Evolutionary conservation across 768 basidiomycete genomes (phyloP), one percentile per base, ranked within the genome.

Genomic region (Cystobasidium onofrii): DNA sequence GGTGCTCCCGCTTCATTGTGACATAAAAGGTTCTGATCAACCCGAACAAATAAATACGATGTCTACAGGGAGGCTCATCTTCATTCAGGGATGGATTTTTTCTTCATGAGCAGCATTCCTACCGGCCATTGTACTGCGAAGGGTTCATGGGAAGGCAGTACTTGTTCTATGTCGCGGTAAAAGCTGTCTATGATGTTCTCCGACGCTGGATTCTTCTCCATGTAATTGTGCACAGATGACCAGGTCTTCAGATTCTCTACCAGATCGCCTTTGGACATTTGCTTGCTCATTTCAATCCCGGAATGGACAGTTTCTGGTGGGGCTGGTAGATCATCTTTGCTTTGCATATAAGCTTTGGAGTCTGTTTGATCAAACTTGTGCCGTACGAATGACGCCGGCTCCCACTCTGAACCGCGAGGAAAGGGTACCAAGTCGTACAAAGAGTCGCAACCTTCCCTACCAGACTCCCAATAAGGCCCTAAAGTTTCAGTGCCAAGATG

Each of bases 21-120:
- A n/a, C n/a, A n/a, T n/a, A n/a, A n/a, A 36, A 75, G 70, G 71
- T 75, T 29, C 43, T 75, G 9, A 43, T 75, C 31, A 36, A 75
- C 36, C 74, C 74, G 15, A 33, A 60, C 71, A 64, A 43, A 34
- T 65, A 25, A 33, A 15, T n/a, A n/a, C n/a, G n/a, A n/a, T n/a
- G n/a, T n/a, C n/a, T n/a, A n/a, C n/a, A n/a, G n/a, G n/a, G n/a
- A n/a, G n/a, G n/a, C n/a, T n/a, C n/a, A n/a, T n/a, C n/a, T n/a
- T n/a, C n/a, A 17, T 50, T 20, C 6, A 50, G 4, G n/a, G 10
- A 4, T 54, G 52, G 33, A 12, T 15, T 7, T 29, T 34, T 60
- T 71, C 34, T 71, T 71, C 52, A 71, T 57, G 12, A 71, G 20
- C 34, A 71, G 12, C 36, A 71, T 34, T 15, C 69, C 69, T 4